A percentile compares a stretch with the other conserved stretches of the same genome.
These are phyloP conservation scores for Escallonia rubra DNA, from an alignment of 129 eudicot genomes.

Conservation along the genomic window DNA sequence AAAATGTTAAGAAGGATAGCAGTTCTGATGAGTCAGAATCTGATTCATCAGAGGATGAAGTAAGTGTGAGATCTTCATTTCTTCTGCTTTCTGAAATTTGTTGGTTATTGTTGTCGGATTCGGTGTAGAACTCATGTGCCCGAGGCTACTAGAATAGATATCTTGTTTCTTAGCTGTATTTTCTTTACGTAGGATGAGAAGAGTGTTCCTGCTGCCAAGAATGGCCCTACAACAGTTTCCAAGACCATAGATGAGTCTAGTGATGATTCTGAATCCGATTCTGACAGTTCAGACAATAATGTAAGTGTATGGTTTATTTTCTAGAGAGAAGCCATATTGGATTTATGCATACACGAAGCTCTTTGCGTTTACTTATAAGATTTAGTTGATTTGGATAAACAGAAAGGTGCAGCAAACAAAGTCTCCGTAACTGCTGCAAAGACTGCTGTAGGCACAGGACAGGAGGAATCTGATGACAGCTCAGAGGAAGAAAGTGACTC, in stretches of 20 bases:
- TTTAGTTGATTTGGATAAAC: neutral
- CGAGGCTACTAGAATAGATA: no score
- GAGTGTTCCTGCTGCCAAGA: constrained; percentile 15
- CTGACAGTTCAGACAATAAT: constrained; percentile 12
- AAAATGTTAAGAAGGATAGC: constrained; percentile 1
- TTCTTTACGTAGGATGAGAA: neutral
- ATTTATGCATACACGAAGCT: no score
- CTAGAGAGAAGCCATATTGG: neutral
- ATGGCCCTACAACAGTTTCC: constrained; percentile 13
- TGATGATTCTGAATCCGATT: constrained; percentile 19
- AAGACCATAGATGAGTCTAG: constrained; percentile 2
- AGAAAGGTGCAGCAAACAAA: neutral
- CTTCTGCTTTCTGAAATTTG: no score
- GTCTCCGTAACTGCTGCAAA: neutral
- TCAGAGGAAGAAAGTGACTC: neutral
- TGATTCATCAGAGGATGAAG: constrained; percentile 20
- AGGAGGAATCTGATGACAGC: neutral
- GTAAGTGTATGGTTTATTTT: neutral
- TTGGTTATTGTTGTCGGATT: no score
- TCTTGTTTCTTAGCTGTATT: no score
- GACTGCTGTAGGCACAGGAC: neutral
- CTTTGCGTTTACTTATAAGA: no score
- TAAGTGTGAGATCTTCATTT: neutral
- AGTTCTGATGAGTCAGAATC: constrained; percentile 13
- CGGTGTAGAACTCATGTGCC: no score